These are phyloP conservation scores for Pestalotiopsis sp. DNA, from an alignment of 2,329 filamentous ascomycete genomes.

Conservation along the genomic window DNA sequence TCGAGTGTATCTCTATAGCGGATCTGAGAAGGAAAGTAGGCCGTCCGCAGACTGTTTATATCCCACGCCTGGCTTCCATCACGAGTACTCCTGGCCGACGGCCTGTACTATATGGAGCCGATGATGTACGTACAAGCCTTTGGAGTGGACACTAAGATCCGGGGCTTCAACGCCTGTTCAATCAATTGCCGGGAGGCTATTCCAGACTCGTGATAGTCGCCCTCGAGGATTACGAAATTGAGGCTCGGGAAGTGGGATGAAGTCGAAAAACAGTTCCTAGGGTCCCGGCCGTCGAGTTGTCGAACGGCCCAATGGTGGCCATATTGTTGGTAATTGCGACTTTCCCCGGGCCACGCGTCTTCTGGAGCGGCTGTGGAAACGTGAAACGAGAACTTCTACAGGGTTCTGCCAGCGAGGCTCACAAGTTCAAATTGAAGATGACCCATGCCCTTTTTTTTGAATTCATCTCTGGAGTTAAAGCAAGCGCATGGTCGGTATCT, in stretches of 20 bases:
- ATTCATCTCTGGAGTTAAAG: neutral
- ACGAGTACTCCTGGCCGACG: neutral
- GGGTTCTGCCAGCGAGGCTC: neutral
- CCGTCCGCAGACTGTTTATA: neutral
- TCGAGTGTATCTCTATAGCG: neutral
- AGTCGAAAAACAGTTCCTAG: neutral
- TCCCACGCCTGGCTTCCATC: neutral
- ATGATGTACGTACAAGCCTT: neutral
- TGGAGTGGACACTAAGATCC: neutral
- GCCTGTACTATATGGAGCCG: neutral
- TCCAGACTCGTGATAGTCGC: neutral
- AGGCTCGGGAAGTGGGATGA: neutral
- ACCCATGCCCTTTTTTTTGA: neutral
- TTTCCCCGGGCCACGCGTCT: neutral
- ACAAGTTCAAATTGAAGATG: neutral
- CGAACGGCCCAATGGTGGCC: neutral
- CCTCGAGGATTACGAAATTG: neutral
- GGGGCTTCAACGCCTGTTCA: neutral
- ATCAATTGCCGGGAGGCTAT: slow-evolving; percentile 7
- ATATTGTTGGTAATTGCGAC: neutral
- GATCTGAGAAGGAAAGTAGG: neutral
- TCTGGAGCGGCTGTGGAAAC: neutral
- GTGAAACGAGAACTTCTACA: neutral
- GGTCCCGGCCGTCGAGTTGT: neutral
- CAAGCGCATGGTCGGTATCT: neutral